Evolutionary conservation across 441 rosid genomes (phyloP), one percentile per base, ranked within the genome.

Genomic region (Croton laevigatus): DNA sequence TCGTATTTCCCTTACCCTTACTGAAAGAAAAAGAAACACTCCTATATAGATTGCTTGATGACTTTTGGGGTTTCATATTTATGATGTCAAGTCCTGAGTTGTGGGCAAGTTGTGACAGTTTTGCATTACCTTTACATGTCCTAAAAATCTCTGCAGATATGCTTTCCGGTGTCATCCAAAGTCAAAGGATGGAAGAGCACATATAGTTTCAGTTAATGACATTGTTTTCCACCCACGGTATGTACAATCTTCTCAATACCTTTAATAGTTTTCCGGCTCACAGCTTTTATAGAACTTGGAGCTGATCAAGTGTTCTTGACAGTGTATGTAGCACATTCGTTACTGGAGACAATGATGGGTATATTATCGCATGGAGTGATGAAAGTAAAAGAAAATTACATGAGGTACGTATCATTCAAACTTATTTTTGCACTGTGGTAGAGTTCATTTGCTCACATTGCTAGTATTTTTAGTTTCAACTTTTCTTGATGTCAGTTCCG

Each of bases 301-400:
- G 67, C 59, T 77, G 49, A 67, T 42, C 12, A 49, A 36, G 3
- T 79, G 53, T 48, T 73, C 72, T 64, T 73, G 38, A 42, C 72
- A 93, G 97, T 67, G 71, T 70, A 59, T 59, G 67, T 62, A 89
- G 89, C 77, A 69, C 82, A 72, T 87, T 93, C 79, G 79, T 87
- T 54, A 89, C 96, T 40, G 93, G 96, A n/a, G 97, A 93, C 77
- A 84, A 80, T 62, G 88, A 88, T 63, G 98, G 98, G 37, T 78
- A 84, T 61, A 82, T 89, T 36, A 77, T 64, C 23, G 79, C 78
- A 63, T 93, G 98, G 98, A 83, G 89, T 69, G 83, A 87, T 59
- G 81, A 76, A 74, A 87, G 81, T 62, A 91, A 75, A 80, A 86
- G 80, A 85, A 87, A 86, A 78, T 74, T 88, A 60, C 78, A 73